Evolutionary conservation across 2,329 filamentous ascomycete genomes (phyloP), one percentile per base, ranked within the genome.

Genomic region (Harringtonia aguacate): DNA sequence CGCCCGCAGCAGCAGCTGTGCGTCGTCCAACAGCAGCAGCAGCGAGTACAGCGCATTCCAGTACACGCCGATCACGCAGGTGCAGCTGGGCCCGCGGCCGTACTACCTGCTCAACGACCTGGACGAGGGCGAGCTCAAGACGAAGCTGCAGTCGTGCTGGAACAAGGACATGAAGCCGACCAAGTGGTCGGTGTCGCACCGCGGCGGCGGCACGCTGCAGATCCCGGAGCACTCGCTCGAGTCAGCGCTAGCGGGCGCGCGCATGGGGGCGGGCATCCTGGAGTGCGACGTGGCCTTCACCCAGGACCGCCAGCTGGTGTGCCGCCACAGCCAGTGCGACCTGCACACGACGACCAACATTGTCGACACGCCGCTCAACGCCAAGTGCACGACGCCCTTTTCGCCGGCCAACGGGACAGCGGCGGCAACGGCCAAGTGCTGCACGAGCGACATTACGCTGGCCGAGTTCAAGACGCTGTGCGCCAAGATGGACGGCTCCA

Each of bases 251-350:
- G 79, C 79, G 1, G 79, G 78, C 17, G 39, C 46, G 20, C 68
- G 79, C 18, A 81, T 81, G 78, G 79, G 79, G 27, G 74, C 78
- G 6, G 79, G 79, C 35, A 67, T 82, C 36, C 69, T 80, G 41
- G 79, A 84, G 61, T 84, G 79, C 59, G 79, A 84, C 56, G 78
- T 81, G 15, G 68, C 74, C 30, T 83, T 84, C 61, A 83, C 79
- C 46, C 70, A 66, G 50, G 79, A 84, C 58, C 68, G 69, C 27
- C 61, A 77, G 55, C 72, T 84, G n/a, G 79, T 84, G 36, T 84
- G 79, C 62, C 73, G 79, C 39, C 79, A 84, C 61, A 73, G 71
- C 38, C 73, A 81, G 51, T 84, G 79, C 60, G 79, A 84, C 53
- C 61, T 84, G 34, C 79, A 83, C 63, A 79, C 74, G 20, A 84